These are phyloP conservation scores for Eragrostis curvula DNA, from an alignment of 176 grass and related monocot species.

Conservation along the genomic window DNA sequence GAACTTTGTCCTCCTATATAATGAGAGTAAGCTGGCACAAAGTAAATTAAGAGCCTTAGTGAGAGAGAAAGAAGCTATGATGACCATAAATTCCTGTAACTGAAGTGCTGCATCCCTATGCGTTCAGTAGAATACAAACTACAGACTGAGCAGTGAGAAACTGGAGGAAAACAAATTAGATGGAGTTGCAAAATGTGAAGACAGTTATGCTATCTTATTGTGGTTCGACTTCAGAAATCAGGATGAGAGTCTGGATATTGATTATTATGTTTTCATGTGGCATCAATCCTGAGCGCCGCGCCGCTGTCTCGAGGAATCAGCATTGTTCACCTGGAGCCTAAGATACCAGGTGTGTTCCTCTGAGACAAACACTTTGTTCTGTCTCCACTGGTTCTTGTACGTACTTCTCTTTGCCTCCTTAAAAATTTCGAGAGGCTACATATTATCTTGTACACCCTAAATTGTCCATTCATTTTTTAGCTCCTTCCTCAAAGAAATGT, in stretches of 20 bases:
- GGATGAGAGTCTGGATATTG: neutral
- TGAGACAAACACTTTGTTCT: neutral
- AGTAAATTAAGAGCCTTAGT: neutral
- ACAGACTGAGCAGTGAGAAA: neutral
- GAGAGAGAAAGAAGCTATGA: neutral
- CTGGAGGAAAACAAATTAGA: constrained; percentile 16
- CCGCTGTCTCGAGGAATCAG: neutral
- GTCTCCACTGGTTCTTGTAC: neutral
- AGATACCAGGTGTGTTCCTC: neutral
- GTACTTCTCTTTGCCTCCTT: neutral
- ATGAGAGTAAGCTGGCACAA: neutral
- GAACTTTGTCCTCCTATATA: neutral
- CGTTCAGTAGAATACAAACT: neutral
- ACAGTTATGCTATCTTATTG: neutral
- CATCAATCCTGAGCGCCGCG: neutral
- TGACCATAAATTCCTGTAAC: neutral
- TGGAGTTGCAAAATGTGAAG: neutral
- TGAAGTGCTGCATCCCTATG: neutral
- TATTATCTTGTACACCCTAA: neutral
- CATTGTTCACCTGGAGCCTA: neutral
- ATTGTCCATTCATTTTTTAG: neutral
- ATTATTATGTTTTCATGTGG: no score
- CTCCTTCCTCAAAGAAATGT: neutral
- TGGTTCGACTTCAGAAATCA: neutral
- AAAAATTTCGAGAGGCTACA: neutral